Percentiles rank a stretch among this genome's conserved stretches.
These are phyloP conservation scores for Hypericum androsaemum DNA, from an alignment of 345 rosid species.

Conservation along the genomic window DNA sequence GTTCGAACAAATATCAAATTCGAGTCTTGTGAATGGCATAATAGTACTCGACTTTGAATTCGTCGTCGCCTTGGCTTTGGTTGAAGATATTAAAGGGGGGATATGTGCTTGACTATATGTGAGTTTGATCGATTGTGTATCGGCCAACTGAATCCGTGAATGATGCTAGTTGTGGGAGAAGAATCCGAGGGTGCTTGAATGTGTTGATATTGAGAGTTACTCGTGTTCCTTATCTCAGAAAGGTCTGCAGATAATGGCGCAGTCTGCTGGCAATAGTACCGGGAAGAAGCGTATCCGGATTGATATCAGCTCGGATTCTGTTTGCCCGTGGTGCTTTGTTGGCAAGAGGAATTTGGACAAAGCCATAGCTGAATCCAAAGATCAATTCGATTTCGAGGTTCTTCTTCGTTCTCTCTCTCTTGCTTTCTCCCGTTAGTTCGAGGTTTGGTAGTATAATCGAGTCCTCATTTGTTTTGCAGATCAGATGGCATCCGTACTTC, in stretches of 20 bases:
- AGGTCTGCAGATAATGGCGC: slow-evolving; percentile 37
- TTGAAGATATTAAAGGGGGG: too few relatives aligned
- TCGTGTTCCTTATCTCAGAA: slow-evolving; percentile 10
- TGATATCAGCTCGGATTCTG: slow-evolving; percentile 72
- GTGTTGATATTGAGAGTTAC: slow-evolving; percentile 8
- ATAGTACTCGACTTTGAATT: too few relatives aligned
- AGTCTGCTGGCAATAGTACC: slow-evolving; percentile 27
- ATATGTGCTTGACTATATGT: too few relatives aligned
- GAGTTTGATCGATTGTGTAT: too few relatives aligned
- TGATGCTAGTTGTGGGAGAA: not conserved
- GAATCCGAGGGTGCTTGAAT: not conserved
- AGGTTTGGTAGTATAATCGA: slow-evolving; percentile 5
- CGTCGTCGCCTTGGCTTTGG: too few relatives aligned
- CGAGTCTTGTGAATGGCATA: too few relatives aligned
- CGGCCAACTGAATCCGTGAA: too few relatives aligned
- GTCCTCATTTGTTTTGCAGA: slow-evolving; percentile 27
- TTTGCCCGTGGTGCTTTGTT: slow-evolving; percentile 83
- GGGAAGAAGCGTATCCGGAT: slow-evolving; percentile 51
- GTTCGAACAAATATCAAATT: too few relatives aligned
- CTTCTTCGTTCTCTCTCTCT: slow-evolving; percentile 11
- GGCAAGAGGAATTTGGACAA: slow-evolving; percentile 77
- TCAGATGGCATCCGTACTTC: slow-evolving; percentile 77
- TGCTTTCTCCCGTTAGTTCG: not conserved
- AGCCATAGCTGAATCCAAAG: slow-evolving; percentile 54
- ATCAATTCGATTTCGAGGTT: slow-evolving; percentile 64